Conservation (phyloP, 768 basidiomycete genomes). For the Mycena floridula region DNA sequence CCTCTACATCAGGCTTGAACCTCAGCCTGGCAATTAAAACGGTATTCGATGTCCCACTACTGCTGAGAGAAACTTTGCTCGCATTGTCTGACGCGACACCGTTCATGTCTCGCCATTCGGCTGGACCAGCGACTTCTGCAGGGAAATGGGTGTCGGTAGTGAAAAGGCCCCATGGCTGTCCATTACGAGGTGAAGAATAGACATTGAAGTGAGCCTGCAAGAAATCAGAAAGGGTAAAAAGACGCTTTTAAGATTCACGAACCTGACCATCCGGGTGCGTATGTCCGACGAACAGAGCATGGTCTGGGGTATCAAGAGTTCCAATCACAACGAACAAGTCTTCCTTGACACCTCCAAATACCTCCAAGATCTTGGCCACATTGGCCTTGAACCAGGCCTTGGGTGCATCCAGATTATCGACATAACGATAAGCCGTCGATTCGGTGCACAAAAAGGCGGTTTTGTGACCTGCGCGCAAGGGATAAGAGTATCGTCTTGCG, state of each 20-base stretch:
- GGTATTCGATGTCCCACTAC: conserved; percentile 34
- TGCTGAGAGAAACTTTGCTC: conserved; percentile 47
- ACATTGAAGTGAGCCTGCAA: conserved; percentile 67
- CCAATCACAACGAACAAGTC: conserved; percentile 66
- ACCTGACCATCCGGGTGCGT: conserved; percentile 55
- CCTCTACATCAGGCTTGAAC: conserved; percentile 55
- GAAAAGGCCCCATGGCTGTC: conserved; percentile 72
- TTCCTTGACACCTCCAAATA: conserved; percentile 49
- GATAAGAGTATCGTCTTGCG: conserved; percentile 50
- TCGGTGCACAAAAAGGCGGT: conserved; percentile 65
- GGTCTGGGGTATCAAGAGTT: conserved; percentile 61
- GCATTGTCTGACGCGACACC: conserved; percentile 31
- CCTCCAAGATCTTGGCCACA: conserved; percentile 52
- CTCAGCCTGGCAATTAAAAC: conserved; percentile 59
- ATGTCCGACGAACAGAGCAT: conserved; percentile 73
- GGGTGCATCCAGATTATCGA: conserved; percentile 56
- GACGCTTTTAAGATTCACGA: no score
- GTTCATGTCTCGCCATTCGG: conserved; percentile 37
- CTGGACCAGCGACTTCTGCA: conserved; percentile 32
- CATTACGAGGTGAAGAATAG: conserved; percentile 40
- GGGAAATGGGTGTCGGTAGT: conserved; percentile 46
- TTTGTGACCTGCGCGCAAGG: conserved; percentile 59
- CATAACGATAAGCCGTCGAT: conserved; percentile 60
- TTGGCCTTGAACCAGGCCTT: conserved; percentile 73
- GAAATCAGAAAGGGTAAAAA: no score